Base-by-base conservation (phyloP, 2,329 filamentous ascomycete species). In the Trichoderma pleuroti region DNA sequence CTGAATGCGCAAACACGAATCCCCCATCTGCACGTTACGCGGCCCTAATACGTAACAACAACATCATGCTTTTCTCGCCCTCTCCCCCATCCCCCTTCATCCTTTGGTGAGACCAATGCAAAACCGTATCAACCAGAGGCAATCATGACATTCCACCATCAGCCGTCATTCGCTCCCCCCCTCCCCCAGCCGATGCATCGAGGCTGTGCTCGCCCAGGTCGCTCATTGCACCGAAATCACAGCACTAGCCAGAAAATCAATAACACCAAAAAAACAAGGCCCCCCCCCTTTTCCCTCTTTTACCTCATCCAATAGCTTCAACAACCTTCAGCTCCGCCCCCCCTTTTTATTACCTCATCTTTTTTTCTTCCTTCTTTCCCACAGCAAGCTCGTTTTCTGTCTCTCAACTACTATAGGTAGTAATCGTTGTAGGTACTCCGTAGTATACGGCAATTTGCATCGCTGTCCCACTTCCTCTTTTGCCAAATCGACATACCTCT, bases 1-100 rank as follows among this genome's bases (percentile, higher is more conserved):
- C 8, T 66, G 49, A 66, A 66, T 57, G 63, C 34, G 32, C 49
- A 66, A 56, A 66, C 49, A 39, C 63, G 32, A 66, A 66, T 42
- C 21, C 18, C 54, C 49, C 14, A 18, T 57, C 49, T 66, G 63
- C 63, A 66, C 49, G 49, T 54, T 39, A 36, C 49, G 32, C 24
- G 18, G 59, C 59, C 5, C 28, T 21, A 30, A 57, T 39, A 57
- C 49, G 63, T 66, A 66, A 66, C 49, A 10, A 8, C 63, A 42
- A 14, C 63, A 66, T 57, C 49, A 42, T 57, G n/a, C 42, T 57
- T 11, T 36, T 54, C 6, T n/a, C 3, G 2, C 39, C 2, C 30
- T 52, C 30, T 65, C 28, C 32, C 28, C 18, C 16, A 32, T 52
- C 42, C 62, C 9, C n/a, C 18, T 16, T 6, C 9, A 32, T 52